These are phyloP conservation scores for Pichia manshurica DNA, from an alignment of 805 yeast species.

Conservation along the genomic window DNA sequence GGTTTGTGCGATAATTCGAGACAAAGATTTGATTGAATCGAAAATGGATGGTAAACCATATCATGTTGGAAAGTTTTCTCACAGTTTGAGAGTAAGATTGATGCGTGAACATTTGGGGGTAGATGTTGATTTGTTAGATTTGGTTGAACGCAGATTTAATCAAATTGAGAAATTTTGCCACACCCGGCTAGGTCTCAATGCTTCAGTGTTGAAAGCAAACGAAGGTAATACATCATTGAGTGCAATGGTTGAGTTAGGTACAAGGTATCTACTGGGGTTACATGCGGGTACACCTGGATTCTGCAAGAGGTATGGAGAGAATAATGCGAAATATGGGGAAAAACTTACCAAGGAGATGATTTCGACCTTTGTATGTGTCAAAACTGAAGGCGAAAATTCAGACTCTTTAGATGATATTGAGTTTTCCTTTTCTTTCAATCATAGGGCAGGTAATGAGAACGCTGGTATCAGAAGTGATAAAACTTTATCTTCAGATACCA, in stretches of 20 bases:
- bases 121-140: slow-evolving; percentile 78
- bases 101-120: slow-evolving; percentile 98
- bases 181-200: slow-evolving; percentile 36
- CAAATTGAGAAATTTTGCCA: slow-evolving; percentile 42
- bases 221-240: slow-evolving; percentile 38
- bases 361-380: slow-evolving; percentile 19
- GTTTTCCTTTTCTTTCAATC: slow-evolving; percentile 59
- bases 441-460: slow-evolving; percentile 85
- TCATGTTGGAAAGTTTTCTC: slow-evolving; percentile 82
- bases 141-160: slow-evolving; percentile 67
- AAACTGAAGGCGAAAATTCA: slow-evolving; percentile 19
- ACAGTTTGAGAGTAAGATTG: slow-evolving; percentile 77
- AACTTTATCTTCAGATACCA: slow-evolving; percentile 71
- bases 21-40: slow-evolving; percentile 62
- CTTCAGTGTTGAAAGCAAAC: slow-evolving; percentile 34
- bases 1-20: slow-evolving; percentile 84
- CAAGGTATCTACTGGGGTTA: slow-evolving; percentile 57
- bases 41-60: slow-evolving; percentile 79
- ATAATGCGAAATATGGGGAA: slow-evolving; percentile 14
- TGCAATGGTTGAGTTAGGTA: slow-evolving; percentile 69
- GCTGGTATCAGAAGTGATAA: slow-evolving; percentile 80
- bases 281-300: slow-evolving; percentile 27
- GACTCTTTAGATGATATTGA: slow-evolving; percentile 26
- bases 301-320: slow-evolving; percentile 11
- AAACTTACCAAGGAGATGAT: slow-evolving; percentile 20